Evolutionary conservation across 202 grass and related monocot species (phyloP).

Genomic region (Carex sylvatica): DNA sequence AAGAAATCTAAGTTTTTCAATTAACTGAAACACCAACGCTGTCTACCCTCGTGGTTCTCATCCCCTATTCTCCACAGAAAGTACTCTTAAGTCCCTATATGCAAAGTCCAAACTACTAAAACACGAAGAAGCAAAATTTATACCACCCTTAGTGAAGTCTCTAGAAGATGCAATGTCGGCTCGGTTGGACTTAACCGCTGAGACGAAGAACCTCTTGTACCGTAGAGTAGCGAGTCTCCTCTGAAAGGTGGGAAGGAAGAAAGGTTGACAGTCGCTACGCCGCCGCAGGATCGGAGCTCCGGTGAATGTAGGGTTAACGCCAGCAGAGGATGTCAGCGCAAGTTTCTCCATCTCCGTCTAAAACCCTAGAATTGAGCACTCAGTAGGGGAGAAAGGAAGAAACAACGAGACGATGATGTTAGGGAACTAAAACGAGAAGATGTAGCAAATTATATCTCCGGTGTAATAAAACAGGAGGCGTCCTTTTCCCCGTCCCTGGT

Average conservation of each 20-base stretch:
- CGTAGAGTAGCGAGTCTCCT: neutral
- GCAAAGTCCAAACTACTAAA: neutral
- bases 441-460: neutral
- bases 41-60: neutral
- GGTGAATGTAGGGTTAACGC: conserved; percentile 11
- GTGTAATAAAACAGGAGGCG: neutral
- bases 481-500: neutral
- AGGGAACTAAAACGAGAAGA: neutral
- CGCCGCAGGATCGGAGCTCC: conserved; percentile 12
- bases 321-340: neutral
- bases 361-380: conserved; percentile 14
- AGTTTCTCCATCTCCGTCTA: conserved; percentile 27
- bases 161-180: conserved; percentile 13
- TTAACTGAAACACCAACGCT: neutral
- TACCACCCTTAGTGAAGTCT: conserved; percentile 10
- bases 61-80: neutral
- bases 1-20: neutral
- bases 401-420: neutral
- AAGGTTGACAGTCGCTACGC: neutral
- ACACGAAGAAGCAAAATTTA: neutral
- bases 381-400: neutral
- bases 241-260: conserved; percentile 16
- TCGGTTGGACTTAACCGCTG: conserved; percentile 7
- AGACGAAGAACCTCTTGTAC: conserved; percentile 1
- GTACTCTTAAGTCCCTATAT: neutral